phyloP scores from a whole-genome alignment of 257 asterid species.

The Fraxinus cuspidata region DNA sequence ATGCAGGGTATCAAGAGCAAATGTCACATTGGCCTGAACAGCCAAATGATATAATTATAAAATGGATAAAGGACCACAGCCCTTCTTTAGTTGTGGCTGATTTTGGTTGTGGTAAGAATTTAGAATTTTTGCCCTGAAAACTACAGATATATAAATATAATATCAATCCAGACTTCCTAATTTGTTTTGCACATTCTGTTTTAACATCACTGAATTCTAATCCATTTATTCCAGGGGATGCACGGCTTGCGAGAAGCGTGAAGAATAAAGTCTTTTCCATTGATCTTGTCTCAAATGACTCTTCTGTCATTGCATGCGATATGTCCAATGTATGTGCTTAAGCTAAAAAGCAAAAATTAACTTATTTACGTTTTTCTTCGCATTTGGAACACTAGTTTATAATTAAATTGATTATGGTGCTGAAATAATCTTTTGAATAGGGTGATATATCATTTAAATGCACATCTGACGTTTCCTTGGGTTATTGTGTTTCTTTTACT shows the following conservation, averaged over 20 bases:
- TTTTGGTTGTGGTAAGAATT: constrained; percentile 88
- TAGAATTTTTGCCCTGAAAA: constrained; percentile 14
- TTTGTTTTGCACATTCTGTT: constrained; percentile 8
- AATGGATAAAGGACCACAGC: constrained; percentile 68
- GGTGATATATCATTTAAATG: constrained; percentile 8
- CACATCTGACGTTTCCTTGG: not conserved
- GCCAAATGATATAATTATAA: constrained; percentile 70
- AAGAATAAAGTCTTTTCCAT: constrained; percentile 83
- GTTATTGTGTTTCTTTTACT: not conserved
- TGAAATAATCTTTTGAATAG: not conserved
- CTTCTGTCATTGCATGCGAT: constrained; percentile 89
- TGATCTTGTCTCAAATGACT: constrained; percentile 81
- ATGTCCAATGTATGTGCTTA: constrained; percentile 72
- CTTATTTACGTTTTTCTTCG: not conserved
- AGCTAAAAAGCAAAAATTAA: not conserved
- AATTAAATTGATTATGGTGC: not conserved
- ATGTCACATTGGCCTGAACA: constrained; percentile 93
- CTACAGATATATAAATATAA: not conserved
- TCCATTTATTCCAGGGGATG: constrained; percentile 68
- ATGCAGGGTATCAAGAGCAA: constrained; percentile 94
- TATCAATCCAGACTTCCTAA: not conserved
- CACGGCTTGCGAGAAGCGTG: constrained; percentile 75
- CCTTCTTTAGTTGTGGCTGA: constrained; percentile 80
- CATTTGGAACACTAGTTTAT: not conserved
- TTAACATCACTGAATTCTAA: not conserved